Evolutionary conservation across 495 filamentous ascomycete species (phyloP).

Genomic region (Hyphodiscus hymeniophilus): DNA sequence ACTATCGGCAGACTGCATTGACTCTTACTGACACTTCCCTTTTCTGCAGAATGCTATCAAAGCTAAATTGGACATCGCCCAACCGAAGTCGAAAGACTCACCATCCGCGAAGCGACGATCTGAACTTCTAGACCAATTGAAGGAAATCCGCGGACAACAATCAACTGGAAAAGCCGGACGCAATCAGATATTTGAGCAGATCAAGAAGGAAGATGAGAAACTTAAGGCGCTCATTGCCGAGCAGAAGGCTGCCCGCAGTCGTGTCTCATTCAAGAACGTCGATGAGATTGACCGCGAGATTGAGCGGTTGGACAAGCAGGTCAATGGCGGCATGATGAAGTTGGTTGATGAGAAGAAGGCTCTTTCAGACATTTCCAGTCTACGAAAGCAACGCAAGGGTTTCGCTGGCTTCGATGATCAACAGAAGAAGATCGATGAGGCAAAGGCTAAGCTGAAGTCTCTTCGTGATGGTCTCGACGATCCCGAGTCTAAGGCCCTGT

Average conservation of each 20-base stretch:
- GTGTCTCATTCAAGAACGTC: conserved; percentile 72
- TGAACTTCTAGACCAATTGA: conserved; percentile 67
- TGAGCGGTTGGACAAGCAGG: conserved; percentile 66
- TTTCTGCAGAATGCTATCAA: conserved; percentile 69
- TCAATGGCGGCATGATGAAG: conserved; percentile 81
- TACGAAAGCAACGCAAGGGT: conserved; percentile 84
- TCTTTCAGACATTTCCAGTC: conserved; percentile 65
- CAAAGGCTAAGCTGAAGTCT: conserved; percentile 77
- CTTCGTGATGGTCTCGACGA: conserved; percentile 81
- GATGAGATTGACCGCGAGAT: conserved; percentile 85
- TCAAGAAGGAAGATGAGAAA: conserved; percentile 75
- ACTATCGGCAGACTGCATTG: not conserved
- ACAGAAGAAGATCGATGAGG: conserved; percentile 75
- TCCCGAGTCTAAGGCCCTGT: conserved; percentile 82
- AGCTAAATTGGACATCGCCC: conserved; percentile 71
- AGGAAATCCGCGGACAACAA: conserved; percentile 71
- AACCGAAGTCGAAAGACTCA: conserved; percentile 52
- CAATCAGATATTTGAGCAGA: conserved; percentile 67
- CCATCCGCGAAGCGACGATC: conserved; percentile 68
- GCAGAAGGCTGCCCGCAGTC: conserved; percentile 70
- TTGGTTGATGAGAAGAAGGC: conserved; percentile 97
- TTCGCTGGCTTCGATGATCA: conserved; percentile 73
- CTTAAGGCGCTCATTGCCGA: conserved; percentile 55
- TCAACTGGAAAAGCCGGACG: conserved; percentile 73
- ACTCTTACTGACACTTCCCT: conserved; percentile 6